These are phyloP conservation scores for Malus hybrid DNA, from an alignment of 331 rosid genomes.

Conservation along the genomic window DNA sequence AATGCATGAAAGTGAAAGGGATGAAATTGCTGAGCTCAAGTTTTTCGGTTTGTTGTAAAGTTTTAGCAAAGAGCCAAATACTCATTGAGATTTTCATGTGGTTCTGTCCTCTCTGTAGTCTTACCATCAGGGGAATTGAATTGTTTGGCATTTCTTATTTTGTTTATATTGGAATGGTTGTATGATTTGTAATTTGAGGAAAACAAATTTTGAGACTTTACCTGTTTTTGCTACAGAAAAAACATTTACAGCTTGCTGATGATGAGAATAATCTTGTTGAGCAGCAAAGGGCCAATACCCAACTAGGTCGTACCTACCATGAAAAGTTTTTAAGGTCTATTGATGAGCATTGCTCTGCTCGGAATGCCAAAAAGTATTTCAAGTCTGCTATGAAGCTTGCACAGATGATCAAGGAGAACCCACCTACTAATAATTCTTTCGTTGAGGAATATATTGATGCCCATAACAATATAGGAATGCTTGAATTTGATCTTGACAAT, in stretches of 20 bases:
- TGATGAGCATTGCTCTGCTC: constrained; percentile 50
- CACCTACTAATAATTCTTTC: constrained; percentile 38
- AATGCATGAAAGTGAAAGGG: not conserved
- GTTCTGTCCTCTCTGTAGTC: not conserved
- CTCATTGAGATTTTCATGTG: not conserved
- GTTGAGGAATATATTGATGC: constrained; percentile 79
- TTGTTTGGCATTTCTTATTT: not conserved
- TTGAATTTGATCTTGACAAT: constrained; percentile 82
- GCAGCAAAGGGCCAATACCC: constrained; percentile 89
- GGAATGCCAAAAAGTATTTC: constrained; percentile 77
- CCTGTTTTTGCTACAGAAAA: constrained; percentile 42
- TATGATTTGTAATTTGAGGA: not conserved
- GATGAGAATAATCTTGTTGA: constrained; percentile 68
- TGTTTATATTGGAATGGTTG: not conserved
- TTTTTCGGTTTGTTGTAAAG: not conserved
- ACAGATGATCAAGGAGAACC: constrained; percentile 47
- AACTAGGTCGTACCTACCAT: constrained; percentile 85
- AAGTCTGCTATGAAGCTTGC: constrained; percentile 71
- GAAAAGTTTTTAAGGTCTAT: constrained; percentile 51
- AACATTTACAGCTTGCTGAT: constrained; percentile 68
- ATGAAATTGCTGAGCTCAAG: not conserved
- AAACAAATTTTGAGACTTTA: not conserved
- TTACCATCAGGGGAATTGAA: not conserved
- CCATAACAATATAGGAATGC: constrained; percentile 77
- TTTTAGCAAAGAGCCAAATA: not conserved